Percentiles rank a stretch among this genome's conserved stretches.
Evolutionary conservation across 2,329 filamentous ascomycete genomes (phyloP).

Genomic region (Chaetomium strumarium): DNA sequence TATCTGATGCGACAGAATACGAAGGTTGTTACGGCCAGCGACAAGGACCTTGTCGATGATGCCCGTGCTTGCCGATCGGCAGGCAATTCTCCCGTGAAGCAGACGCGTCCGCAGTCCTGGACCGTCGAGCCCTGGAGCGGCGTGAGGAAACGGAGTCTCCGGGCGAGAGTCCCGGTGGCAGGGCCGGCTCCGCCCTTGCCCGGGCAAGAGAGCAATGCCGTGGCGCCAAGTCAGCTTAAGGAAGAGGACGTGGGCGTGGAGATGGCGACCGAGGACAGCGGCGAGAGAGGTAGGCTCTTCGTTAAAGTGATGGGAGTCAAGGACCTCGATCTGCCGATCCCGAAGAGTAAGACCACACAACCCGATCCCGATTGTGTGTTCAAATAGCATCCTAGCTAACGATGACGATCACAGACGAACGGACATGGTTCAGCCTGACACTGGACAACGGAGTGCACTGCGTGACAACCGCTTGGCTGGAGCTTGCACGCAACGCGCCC

Average conservation of each 20-base stretch:
- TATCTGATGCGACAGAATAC: constrained; percentile 99
- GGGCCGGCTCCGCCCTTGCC: constrained; percentile 77
- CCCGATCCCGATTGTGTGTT: background rate
- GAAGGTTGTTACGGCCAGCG: constrained; percentile 90
- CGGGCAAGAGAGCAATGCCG: constrained; percentile 76
- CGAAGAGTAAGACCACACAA: constrained; percentile 63
- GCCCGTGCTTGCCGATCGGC: constrained; percentile 50
- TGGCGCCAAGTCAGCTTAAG: constrained; percentile 56
- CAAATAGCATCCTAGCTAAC: constrained; percentile 18
- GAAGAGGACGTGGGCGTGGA: constrained; percentile 62
- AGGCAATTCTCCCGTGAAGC: constrained; percentile 65
- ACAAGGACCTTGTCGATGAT: constrained; percentile 60
- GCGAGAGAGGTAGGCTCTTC: constrained; percentile 85
- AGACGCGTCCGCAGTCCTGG: constrained; percentile 82
- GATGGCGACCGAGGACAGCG: constrained; percentile 63
- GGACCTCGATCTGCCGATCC: constrained; percentile 84
- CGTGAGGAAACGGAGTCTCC: constrained; percentile 61
- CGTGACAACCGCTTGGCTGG: constrained; percentile 92
- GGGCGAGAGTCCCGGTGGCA: constrained; percentile 50
- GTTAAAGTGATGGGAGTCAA: constrained; percentile 99
- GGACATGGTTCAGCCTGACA: constrained; percentile 90
- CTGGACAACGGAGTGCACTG: constrained; percentile 98
- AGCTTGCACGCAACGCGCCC: constrained; percentile 83
- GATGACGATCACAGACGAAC: constrained; percentile 56
- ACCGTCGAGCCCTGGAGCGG: constrained; percentile 96